phyloP scores from a whole-genome alignment of 306 rosid genomes.

The Cucumis sativus region DNA sequence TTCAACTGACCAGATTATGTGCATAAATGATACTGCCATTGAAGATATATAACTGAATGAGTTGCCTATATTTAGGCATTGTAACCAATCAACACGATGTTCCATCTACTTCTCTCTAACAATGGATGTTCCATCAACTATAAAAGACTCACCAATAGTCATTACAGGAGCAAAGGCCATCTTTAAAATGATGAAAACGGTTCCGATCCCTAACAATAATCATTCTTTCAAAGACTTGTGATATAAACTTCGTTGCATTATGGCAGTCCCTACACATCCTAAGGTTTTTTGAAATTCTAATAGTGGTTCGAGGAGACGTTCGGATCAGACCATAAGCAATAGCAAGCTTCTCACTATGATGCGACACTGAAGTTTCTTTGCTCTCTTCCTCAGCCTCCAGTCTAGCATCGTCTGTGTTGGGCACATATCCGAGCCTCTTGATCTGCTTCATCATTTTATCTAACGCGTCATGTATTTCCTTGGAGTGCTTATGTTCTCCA shows the following conservation, averaged over 20 bases:
- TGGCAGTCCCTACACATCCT: constrained; percentile 51
- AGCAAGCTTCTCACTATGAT: constrained; percentile 64
- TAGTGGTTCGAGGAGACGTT: constrained; percentile 33
- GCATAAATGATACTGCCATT: neutral
- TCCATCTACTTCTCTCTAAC: neutral
- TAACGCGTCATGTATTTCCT: constrained; percentile 35
- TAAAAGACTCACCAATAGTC: constrained; percentile 35
- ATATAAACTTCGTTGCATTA: constrained; percentile 43
- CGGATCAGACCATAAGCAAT: constrained; percentile 44
- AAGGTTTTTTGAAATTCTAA: constrained; percentile 44
- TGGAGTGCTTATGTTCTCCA: constrained; percentile 26
- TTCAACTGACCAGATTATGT: neutral
- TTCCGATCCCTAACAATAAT: constrained; percentile 44
- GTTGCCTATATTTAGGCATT: neutral
- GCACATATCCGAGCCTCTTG: constrained; percentile 35
- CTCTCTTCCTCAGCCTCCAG: constrained; percentile 55
- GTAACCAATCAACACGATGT: neutral
- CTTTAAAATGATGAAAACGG: constrained; percentile 50
- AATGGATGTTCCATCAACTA: neutral
- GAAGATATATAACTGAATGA: neutral
- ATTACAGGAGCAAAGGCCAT: constrained; percentile 52
- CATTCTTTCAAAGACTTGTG: constrained; percentile 35
- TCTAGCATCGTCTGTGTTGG: constrained; percentile 37
- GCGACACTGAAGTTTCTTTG: constrained; percentile 40
- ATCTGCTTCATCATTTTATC: constrained; percentile 42